Conservation (phyloP, 108 stramenopile genomes). For the Cylindrotheca fusiformis region DNA sequence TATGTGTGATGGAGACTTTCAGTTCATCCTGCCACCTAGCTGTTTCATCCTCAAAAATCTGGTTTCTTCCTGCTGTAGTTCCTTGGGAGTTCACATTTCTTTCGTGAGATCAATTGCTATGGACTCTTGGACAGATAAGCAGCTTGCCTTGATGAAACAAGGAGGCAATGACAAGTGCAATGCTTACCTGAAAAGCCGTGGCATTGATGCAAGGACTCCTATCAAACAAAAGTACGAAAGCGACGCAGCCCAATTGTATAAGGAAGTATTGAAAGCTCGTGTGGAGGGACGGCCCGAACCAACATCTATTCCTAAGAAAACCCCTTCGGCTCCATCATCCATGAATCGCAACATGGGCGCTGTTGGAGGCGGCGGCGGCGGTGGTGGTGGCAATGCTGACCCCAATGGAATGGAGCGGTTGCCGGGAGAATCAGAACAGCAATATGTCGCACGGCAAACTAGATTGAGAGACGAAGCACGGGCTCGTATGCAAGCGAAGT, state of each 20-base stretch:
- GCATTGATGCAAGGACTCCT: conserved; percentile 55
- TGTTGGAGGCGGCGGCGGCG: conserved; percentile 9
- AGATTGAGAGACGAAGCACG: conserved; percentile 81
- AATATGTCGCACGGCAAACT: conserved; percentile 91
- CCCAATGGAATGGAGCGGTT: conserved; percentile 91
- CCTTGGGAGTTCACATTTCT: conserved; percentile 95
- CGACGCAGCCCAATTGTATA: conserved; percentile 84
- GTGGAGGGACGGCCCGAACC: conserved; percentile 82
- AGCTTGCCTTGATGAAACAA: conserved; percentile 75
- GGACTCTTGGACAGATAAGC: conserved; percentile 93
- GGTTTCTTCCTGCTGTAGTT: conserved; percentile 30
- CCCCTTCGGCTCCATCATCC: conserved; percentile 18
- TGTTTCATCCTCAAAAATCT: background rate
- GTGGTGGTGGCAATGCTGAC: conserved; percentile 33
- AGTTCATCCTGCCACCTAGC: background rate
- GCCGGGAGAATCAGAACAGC: conserved; percentile 83
- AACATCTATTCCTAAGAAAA: conserved; percentile 51
- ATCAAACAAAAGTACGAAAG: conserved; percentile 85
- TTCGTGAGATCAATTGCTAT: conserved; percentile 97
- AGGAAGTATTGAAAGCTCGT: conserved; percentile 77
- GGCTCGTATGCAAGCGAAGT: conserved; percentile 85
- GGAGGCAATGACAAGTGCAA: conserved; percentile 84
- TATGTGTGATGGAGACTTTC: too few species aligned
- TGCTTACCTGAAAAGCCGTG: conserved; percentile 56
- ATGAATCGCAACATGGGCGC: conserved; percentile 28